phyloP scores from a whole-genome alignment of 805 yeast species.

The Yarrowia bubula region DNA sequence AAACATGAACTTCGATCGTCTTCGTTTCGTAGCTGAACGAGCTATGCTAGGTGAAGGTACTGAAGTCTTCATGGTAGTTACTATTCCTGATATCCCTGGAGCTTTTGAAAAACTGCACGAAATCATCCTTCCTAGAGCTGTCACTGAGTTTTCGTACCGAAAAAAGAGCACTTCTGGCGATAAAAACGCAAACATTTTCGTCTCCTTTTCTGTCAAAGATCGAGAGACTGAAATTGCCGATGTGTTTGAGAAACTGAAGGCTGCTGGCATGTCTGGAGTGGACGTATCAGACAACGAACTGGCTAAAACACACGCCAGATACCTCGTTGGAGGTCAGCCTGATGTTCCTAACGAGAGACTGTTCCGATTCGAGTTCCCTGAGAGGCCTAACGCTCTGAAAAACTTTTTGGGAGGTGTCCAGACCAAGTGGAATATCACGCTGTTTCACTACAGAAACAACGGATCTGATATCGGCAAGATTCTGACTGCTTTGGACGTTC shows the following conservation, averaged over 20 bases:
- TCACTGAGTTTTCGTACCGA: constrained; percentile 94
- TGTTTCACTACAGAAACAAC: constrained; percentile 95
- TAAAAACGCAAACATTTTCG: constrained; percentile 69
- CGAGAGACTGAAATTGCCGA: constrained; percentile 68
- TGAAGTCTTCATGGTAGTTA: constrained; percentile 86
- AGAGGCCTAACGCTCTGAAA: constrained; percentile 90
- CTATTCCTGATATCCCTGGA: constrained; percentile 92
- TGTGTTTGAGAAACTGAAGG: constrained; percentile 57
- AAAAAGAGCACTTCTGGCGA: constrained; percentile 45
- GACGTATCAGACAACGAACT: constrained; percentile 91
- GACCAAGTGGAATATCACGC: constrained; percentile 83
- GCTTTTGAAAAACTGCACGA: constrained; percentile 76
- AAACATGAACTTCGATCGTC: constrained; percentile 94
- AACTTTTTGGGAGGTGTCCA: constrained; percentile 71
- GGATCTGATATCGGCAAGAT: constrained; percentile 95
- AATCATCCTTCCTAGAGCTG: constrained; percentile 79
- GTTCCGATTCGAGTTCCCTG: constrained; percentile 91
- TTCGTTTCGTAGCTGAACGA: constrained; percentile 94
- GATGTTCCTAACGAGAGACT: constrained; percentile 71
- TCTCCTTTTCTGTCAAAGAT: constrained; percentile 78
- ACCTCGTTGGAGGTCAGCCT: constrained; percentile 90
- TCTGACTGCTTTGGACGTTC: constrained; percentile 84
- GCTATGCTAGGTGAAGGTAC: constrained; percentile 98
- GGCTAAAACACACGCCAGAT: constrained; percentile 95
- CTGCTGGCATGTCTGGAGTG: constrained; percentile 66